Percentiles rank a stretch among this genome's conserved stretches.
Evolutionary conservation across 345 rosid genomes (phyloP).

Genomic region (Trapa bicornis): DNA sequence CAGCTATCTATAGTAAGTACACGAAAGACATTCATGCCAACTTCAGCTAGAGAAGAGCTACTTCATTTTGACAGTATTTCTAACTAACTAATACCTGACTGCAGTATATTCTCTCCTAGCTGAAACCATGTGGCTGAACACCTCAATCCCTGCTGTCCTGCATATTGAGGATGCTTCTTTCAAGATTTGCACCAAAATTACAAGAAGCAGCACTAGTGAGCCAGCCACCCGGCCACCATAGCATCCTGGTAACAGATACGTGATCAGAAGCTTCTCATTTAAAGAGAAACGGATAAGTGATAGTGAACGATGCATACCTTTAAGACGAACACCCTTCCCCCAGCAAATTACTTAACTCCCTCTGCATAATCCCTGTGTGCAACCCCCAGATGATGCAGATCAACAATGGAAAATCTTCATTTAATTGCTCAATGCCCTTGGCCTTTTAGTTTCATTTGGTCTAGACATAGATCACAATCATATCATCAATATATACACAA

Average conservation of each 20-base stretch:
- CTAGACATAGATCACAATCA: slow-evolving; percentile 27
- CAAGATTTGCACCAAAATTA: not conserved
- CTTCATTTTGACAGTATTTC: no score
- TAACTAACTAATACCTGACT: not conserved
- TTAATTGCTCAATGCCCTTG: slow-evolving; percentile 75
- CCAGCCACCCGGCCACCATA: not conserved
- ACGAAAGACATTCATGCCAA: no score
- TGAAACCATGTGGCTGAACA: not conserved
- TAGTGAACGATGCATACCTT: not conserved
- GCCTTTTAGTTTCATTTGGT: slow-evolving; percentile 73
- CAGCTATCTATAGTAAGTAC: no score
- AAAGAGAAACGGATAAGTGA: not conserved
- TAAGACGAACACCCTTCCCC: not conserved
- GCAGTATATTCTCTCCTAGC: not conserved
- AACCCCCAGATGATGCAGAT: not conserved
- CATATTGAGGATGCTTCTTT: not conserved
- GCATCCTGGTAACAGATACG: not conserved
- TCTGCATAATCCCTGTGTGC: not conserved
- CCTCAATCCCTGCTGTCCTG: not conserved
- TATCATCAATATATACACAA: slow-evolving; percentile 1
- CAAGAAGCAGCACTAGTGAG: not conserved
- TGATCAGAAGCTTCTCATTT: not conserved
- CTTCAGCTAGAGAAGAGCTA: no score
- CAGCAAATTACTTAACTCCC: no score
- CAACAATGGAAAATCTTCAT: slow-evolving; percentile 15